Conservation (phyloP, 2,329 filamentous ascomycete genomes). For the Dendrostoma leiphaemia region DNA sequence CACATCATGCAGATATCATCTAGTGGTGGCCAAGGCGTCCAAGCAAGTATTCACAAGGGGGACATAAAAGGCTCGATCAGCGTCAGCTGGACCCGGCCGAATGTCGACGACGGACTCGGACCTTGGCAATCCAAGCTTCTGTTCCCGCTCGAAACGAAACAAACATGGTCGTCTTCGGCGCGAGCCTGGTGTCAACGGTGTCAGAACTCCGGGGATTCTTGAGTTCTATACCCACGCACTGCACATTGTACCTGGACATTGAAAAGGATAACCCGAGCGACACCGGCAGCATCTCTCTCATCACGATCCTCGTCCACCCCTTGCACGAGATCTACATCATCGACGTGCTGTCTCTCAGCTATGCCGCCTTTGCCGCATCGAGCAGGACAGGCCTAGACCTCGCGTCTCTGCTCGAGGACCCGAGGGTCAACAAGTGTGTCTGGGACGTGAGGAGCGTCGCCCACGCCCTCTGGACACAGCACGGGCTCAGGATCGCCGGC, state of each 20-base stretch:
- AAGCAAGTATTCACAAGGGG: too few relatives aligned
- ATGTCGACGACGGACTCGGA: too few relatives aligned
- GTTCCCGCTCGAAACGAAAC: not conserved
- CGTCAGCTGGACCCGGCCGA: too few relatives aligned
- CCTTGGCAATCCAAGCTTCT: not conserved
- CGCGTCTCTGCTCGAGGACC: slow-evolving; percentile 21
- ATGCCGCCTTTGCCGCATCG: slow-evolving; percentile 18
- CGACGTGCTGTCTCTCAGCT: slow-evolving; percentile 23
- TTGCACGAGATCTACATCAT: slow-evolving; percentile 15
- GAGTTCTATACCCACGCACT: slow-evolving; percentile 5
- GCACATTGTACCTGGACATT: slow-evolving; percentile 23
- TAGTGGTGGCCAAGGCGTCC: too few relatives aligned
- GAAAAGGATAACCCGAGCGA: slow-evolving; percentile 21
- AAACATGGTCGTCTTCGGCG: not conserved
- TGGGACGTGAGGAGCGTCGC: slow-evolving; percentile 28
- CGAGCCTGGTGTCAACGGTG: slow-evolving; percentile 4
- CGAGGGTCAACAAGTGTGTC: slow-evolving; percentile 21
- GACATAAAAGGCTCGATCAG: too few relatives aligned
- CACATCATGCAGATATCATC: too few relatives aligned
- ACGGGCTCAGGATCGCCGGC: slow-evolving; percentile 22
- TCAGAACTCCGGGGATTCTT: slow-evolving; percentile 14
- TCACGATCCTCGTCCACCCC: slow-evolving; percentile 21
- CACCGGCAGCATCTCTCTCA: slow-evolving; percentile 21
- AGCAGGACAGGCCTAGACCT: slow-evolving; percentile 16
- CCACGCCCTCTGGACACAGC: slow-evolving; percentile 26